phyloP scores from a whole-genome alignment of 345 rosid species.

The Murraya paniculata region DNA sequence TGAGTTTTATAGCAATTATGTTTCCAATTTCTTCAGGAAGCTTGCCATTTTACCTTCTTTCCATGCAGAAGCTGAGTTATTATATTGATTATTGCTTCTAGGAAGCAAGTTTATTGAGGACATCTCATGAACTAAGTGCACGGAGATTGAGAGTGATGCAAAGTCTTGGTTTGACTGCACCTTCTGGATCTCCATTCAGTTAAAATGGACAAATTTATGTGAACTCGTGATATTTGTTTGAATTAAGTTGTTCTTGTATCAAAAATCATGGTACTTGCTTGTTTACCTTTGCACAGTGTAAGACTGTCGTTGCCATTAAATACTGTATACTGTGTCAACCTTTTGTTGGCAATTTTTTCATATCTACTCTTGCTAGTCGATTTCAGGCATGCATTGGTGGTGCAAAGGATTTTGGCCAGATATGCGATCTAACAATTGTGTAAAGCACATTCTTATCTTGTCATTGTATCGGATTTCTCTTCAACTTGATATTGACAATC shows the following conservation, averaged over 20 bases:
- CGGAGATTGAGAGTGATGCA: slow-evolving; percentile 59
- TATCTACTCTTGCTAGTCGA: not conserved
- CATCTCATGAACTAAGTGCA: slow-evolving; percentile 33
- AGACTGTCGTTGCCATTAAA: not conserved
- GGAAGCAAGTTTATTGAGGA: slow-evolving; percentile 20
- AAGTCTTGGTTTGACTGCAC: slow-evolving; percentile 52
- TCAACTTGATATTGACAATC: not conserved
- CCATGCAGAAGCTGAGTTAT: not conserved
- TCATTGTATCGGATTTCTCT: not conserved
- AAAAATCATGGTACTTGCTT: not conserved
- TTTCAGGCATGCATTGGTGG: not conserved
- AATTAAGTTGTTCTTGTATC: not conserved
- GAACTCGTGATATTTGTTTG: slow-evolving; percentile 7
- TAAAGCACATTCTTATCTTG: too few relatives aligned
- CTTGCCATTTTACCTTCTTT: not conserved
- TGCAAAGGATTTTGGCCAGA: not conserved
- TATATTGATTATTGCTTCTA: slow-evolving; percentile 12
- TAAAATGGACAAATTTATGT: slow-evolving; percentile 15
- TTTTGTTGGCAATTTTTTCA: not conserved
- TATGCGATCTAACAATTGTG: not conserved
- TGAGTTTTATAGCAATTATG: slow-evolving; percentile 7
- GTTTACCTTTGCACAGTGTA: not conserved
- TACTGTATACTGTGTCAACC: not conserved
- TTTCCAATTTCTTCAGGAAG: slow-evolving; percentile 5
- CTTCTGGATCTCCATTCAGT: slow-evolving; percentile 59